Evolutionary conservation across 2,329 filamentous ascomycete species (phyloP).

Genomic region (Aureobasidium leucospermi): DNA sequence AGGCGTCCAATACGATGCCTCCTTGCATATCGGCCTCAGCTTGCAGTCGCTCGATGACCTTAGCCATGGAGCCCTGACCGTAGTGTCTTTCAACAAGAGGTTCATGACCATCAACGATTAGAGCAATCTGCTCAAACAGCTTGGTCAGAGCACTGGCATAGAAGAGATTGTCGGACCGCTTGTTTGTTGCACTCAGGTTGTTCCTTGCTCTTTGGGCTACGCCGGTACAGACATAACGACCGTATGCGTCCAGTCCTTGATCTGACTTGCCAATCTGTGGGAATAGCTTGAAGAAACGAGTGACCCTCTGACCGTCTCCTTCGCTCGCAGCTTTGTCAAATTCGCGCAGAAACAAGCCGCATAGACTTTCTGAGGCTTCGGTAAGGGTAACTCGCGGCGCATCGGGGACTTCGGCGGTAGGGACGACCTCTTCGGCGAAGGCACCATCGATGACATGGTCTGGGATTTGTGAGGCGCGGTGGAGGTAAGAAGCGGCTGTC

Average conservation of each 20-base stretch:
- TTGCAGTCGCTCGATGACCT: constrained; percentile 86
- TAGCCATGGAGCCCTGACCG: constrained; percentile 84
- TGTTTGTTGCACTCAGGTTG: constrained; percentile 64
- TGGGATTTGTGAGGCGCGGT: constrained; percentile 74
- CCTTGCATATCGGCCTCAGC: constrained; percentile 94
- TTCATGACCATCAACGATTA: constrained; percentile 90
- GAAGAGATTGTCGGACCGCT: constrained; percentile 72
- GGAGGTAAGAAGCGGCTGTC: constrained; percentile 82
- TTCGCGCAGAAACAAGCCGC: constrained; percentile 82
- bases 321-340: constrained; percentile 88
- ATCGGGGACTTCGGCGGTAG: constrained; percentile 91
- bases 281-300: constrained; percentile 96
- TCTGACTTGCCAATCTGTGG: constrained; percentile 85
- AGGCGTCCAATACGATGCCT: constrained; percentile 90
- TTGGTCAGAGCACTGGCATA: constrained; percentile 86
- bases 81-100: constrained; percentile 90
- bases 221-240: constrained; percentile 90
- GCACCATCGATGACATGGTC: constrained; percentile 70
- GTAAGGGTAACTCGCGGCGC: constrained; percentile 80
- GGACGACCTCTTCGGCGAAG: constrained; percentile 88
- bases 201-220: constrained; percentile 76
- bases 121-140: constrained; percentile 93
- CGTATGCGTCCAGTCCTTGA: constrained; percentile 89
- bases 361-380: constrained; percentile 80
- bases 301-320: constrained; percentile 81